Evolutionary conservation across 805 yeast genomes (phyloP).

Genomic region (Lipomyces chichibuensis): DNA sequence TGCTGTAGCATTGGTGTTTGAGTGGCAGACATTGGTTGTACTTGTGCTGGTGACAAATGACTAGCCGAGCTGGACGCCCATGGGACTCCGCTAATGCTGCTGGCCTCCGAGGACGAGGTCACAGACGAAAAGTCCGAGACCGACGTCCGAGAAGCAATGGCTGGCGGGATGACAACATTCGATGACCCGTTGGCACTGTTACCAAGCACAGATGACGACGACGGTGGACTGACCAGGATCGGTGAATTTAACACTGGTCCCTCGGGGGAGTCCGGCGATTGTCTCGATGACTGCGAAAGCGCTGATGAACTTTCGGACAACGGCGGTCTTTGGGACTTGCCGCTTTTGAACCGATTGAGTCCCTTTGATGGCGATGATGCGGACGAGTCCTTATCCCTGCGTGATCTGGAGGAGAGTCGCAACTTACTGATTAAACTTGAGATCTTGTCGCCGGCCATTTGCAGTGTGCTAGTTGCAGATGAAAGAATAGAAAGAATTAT

Average conservation of each 20-base stretch:
- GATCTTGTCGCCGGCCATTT: constrained; percentile 14
- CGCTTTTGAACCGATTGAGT: constrained; percentile 8
- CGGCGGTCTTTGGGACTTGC: constrained; percentile 1
- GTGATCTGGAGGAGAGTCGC: constrained; percentile 13
- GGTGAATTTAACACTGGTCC: background rate
- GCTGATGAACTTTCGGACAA: background rate
- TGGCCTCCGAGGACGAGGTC: constrained; percentile 1
- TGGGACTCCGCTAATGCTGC: background rate
- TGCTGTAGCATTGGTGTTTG: constrained; percentile 2
- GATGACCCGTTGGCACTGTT: constrained; percentile 7
- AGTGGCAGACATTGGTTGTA: background rate
- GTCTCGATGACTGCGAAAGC: background rate
- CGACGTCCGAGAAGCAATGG: background rate
- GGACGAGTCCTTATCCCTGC: background rate
- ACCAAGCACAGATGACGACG: background rate
- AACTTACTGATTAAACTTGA: constrained; percentile 16
- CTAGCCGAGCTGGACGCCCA: background rate
- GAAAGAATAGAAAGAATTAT: background rate
- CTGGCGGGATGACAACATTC: constrained; percentile 5
- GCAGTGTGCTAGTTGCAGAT: background rate
- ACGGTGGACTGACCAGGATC: background rate
- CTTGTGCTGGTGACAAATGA: background rate
- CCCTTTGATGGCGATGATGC: background rate
- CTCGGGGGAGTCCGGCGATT: background rate
- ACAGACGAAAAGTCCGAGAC: background rate